A percentile compares a stretch with the other conserved stretches of the same genome.
phyloP scores from a whole-genome alignment of 306 rosid genomes.

The Lathyrus sativus region DNA sequence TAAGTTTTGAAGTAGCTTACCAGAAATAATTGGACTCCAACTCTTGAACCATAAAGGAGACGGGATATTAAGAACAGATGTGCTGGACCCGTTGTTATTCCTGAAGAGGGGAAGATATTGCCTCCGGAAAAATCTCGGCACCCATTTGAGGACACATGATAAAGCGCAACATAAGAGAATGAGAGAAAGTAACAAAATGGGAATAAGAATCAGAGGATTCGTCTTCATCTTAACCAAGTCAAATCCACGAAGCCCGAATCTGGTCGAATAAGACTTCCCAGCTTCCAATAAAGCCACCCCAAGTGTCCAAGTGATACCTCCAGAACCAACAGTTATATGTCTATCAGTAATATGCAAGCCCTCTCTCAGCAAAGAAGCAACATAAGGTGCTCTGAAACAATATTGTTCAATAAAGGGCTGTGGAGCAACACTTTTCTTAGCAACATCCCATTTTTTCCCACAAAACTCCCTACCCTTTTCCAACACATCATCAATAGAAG shows the following conservation, averaged over 20 bases:
- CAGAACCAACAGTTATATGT: conserved; percentile 82
- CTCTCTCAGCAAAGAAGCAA: conserved; percentile 79
- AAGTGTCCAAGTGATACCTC: conserved; percentile 95
- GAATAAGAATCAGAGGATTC: conserved; percentile 57
- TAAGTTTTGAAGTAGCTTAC: conserved; percentile 51
- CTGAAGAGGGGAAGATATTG: conserved; percentile 82
- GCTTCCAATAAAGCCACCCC: conserved; percentile 95
- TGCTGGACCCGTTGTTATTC: conserved; percentile 58
- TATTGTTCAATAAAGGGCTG: conserved; percentile 97
- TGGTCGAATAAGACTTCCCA: conserved; percentile 64
- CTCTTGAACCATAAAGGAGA: conserved; percentile 82
- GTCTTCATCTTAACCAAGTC: conserved; percentile 67
- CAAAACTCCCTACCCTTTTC: conserved; percentile 85
- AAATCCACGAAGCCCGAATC: conserved; percentile 60
- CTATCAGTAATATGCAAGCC: conserved; percentile 87
- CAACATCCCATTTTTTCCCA: conserved; percentile 79
- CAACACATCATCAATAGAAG: conserved; percentile 80
- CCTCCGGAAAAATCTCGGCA: conserved; percentile 79
- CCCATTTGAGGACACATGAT: conserved; percentile 65
- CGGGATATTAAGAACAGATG: conserved; percentile 71
- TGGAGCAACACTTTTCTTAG: conserved; percentile 77
- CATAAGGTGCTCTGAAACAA: conserved; percentile 89
- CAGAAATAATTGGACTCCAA: conserved; percentile 92
- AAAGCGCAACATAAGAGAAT: conserved; percentile 64
- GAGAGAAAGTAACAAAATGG: conserved; percentile 66